Percentiles rank a stretch among this genome's conserved stretches.
Evolutionary conservation across 2,329 filamentous ascomycete species (phyloP).

Genomic region (Aspergillus transmontanensis): DNA sequence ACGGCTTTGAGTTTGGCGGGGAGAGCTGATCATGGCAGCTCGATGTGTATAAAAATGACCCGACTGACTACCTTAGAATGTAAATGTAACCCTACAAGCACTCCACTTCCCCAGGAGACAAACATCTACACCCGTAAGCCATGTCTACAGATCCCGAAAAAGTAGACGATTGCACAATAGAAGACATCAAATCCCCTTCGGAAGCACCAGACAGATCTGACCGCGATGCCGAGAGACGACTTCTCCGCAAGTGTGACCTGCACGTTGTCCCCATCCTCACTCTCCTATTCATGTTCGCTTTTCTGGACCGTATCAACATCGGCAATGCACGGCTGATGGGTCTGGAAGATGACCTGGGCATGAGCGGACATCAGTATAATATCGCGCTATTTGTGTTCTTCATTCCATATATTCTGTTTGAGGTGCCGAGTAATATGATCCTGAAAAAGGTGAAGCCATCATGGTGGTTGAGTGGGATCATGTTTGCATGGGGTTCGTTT

Average conservation of each 20-base stretch:
- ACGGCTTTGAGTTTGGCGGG: not conserved
- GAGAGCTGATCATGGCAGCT: not conserved
- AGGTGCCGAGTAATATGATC: constrained; percentile 52
- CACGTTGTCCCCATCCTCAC: constrained; percentile 52
- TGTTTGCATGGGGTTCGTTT: constrained; percentile 42
- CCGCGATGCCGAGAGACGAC: constrained; percentile 44
- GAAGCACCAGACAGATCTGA: not conserved
- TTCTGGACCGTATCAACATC: constrained; percentile 53
- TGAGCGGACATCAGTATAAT: constrained; percentile 48
- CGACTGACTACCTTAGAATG: not conserved
- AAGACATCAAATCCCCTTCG: constrained; percentile 19
- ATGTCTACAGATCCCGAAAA: not conserved
- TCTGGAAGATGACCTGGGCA: constrained; percentile 46
- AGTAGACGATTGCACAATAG: constrained; percentile 15
- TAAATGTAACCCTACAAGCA: not conserved
- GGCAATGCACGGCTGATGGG: constrained; percentile 52
- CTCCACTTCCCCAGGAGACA: not conserved
- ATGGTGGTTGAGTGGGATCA: constrained; percentile 45
- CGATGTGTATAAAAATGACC: not conserved
- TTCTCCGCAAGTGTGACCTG: constrained; percentile 53
- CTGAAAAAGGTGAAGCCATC: constrained; percentile 47
- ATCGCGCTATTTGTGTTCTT: constrained; percentile 49
- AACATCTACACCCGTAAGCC: not conserved
- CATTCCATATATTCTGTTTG: constrained; percentile 49
- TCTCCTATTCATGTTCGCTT: constrained; percentile 49